Percentiles rank a stretch among this genome's conserved stretches.
Conservation (phyloP, 2,329 filamentous ascomycete species). For the Diaporthe sp. region DNA sequence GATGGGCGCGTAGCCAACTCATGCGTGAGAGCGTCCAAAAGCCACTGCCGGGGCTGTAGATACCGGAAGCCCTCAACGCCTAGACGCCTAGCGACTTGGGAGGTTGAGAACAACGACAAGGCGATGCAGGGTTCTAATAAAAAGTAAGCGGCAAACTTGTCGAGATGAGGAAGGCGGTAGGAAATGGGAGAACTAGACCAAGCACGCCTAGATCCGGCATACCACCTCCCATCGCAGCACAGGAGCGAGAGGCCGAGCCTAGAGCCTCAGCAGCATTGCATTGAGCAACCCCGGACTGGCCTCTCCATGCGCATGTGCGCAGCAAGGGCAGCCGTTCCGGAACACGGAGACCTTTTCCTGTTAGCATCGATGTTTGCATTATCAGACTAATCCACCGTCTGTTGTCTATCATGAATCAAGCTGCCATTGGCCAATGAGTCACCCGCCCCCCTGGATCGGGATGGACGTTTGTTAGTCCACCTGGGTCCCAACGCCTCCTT, state of each 20-base stretch:
- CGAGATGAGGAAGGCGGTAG: conserved; percentile 30
- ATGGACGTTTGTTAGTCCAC: conserved; percentile 3
- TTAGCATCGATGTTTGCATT: conserved; percentile 17
- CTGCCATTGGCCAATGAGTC: conserved; percentile 45
- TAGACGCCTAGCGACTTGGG: conserved; percentile 1
- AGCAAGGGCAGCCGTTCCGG: conserved; percentile 3
- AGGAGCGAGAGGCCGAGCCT: conserved; percentile 1
- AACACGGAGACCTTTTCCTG: conserved; percentile 16
- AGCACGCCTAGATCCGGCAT: conserved; percentile 30
- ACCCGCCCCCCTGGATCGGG: conserved; percentile 38
- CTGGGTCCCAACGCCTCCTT: neutral
- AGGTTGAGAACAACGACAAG: conserved; percentile 2
- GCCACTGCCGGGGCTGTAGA: neutral
- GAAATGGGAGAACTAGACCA: conserved; percentile 18
- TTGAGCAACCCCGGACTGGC: neutral
- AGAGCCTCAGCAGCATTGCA: conserved; percentile 18
- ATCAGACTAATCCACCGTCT: conserved; percentile 15
- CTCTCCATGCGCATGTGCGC: conserved; percentile 27
- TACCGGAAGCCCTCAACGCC: neutral
- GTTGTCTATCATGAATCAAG: conserved; percentile 16
- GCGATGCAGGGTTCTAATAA: conserved; percentile 2
- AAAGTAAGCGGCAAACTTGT: conserved; percentile 14
- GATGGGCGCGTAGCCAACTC: conserved; percentile 2
- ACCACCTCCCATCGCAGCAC: conserved; percentile 14
- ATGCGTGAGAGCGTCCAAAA: neutral